Percentiles rank a stretch among this genome's conserved stretches.
Conservation (phyloP, 2,329 filamentous ascomycete genomes). For the Xylariaceae sp. region DNA sequence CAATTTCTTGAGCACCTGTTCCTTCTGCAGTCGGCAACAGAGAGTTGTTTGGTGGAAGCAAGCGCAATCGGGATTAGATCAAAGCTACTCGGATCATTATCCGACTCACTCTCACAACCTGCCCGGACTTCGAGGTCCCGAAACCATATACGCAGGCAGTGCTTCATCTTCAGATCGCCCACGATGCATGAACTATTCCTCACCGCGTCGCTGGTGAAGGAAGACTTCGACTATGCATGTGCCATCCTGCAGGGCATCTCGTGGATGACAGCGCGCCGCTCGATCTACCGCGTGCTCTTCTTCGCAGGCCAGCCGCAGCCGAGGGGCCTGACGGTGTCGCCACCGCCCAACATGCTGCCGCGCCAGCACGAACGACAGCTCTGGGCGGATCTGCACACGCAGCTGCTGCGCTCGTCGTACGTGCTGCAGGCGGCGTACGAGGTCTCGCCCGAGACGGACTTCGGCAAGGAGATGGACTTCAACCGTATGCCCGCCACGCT, state of each 20-base stretch:
- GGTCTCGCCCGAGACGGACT: slow-evolving; percentile 43
- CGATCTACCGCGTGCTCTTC: slow-evolving; percentile 48
- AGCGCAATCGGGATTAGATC: neutral
- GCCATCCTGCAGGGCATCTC: slow-evolving; percentile 53
- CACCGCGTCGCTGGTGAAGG: slow-evolving; percentile 47
- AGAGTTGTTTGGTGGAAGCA: too few relatives aligned
- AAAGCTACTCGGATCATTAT: neutral
- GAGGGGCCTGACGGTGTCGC: slow-evolving; percentile 39
- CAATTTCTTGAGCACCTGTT: neutral
- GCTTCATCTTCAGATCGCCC: neutral
- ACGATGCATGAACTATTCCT: slow-evolving; percentile 57
- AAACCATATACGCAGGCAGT: neutral
- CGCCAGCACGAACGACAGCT: slow-evolving; percentile 14
- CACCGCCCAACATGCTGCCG: slow-evolving; percentile 22
- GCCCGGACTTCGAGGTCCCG: neutral
- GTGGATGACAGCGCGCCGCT: slow-evolving; percentile 49
- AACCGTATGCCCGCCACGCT: slow-evolving; percentile 44
- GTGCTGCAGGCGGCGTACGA: slow-evolving; percentile 52
- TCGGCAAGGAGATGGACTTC: slow-evolving; percentile 40
- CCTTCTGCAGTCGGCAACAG: neutral
- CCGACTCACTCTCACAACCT: neutral
- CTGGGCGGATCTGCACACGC: slow-evolving; percentile 53
- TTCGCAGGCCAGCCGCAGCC: slow-evolving; percentile 46
- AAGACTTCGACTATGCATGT: slow-evolving; percentile 45
- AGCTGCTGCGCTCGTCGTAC: slow-evolving; percentile 53